Evolutionary conservation across 179 eudicot genomes (phyloP).

Genomic region (Silene vulgaris): DNA sequence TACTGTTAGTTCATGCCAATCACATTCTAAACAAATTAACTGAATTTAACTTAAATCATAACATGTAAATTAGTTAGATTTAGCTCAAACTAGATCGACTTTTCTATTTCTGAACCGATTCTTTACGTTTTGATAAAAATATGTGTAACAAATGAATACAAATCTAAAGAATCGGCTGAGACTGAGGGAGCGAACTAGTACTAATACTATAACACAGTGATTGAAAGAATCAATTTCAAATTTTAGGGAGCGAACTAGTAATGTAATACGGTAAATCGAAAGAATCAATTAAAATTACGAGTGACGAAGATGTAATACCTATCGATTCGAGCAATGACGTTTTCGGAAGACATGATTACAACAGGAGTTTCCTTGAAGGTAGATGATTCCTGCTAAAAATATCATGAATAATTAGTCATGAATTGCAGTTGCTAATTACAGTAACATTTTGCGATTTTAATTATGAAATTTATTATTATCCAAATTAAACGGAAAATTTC

Average conservation of each 20-base stretch:
- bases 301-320: conserved; percentile 34
- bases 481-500: not conserved
- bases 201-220: too few relatives aligned
- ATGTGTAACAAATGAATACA: too few relatives aligned
- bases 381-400: conserved; percentile 58
- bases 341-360: conserved; percentile 94
- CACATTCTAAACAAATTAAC: not conserved
- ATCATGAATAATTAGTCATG: not conserved
- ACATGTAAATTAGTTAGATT: too few relatives aligned
- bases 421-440: not conserved
- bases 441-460: too few relatives aligned
- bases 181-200: too few relatives aligned
- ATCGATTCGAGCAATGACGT: conserved; percentile 63
- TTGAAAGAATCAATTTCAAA: too few relatives aligned
- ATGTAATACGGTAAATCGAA: too few relatives aligned
- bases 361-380: conserved; percentile 73
- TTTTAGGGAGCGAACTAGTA: too few relatives aligned
- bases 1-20: not conserved
- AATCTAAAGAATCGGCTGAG: too few relatives aligned
- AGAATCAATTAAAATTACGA: too few relatives aligned
- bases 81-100: not conserved
- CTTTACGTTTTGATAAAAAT: too few relatives aligned
- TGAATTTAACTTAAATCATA: not conserved
- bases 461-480: not conserved
- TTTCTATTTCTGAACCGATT: not conserved